Evolutionary conservation across 2,329 filamentous ascomycete genomes (phyloP), one percentile per base, ranked within the genome.

Genomic region (Fragosphaeria purpurea): DNA sequence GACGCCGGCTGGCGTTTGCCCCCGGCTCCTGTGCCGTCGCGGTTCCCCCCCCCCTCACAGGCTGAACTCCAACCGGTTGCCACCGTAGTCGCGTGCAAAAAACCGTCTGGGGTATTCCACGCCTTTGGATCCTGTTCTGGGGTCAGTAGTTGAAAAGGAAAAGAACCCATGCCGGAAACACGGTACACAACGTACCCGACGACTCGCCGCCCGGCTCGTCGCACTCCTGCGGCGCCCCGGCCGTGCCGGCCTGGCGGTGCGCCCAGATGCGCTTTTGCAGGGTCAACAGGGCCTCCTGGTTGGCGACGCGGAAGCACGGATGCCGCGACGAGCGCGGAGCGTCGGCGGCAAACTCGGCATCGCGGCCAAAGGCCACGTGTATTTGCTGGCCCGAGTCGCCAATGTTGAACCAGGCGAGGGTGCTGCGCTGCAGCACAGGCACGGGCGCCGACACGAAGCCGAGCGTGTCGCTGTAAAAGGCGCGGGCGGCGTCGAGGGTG

Each of bases 101-200:
- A 84, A 84, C 11, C 80, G 68, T 38, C 65, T 68, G 0, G 80
- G 79, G 57, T 80, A 82, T 60, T 83, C 80, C 1, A 73, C 71
- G 0, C 77, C 78, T 58, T 77, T 67, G 0, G 68, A 63, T 3
- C 77, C 60, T 58, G 22, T 7, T 31, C 72, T 74, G 12, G 48
- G 46, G 10, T 7, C 5, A n/a, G 34, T 31, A 37, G 7, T 9
- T 6, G 35, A 37, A 40, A 22, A 13, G 5, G 4, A n/a, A 12
- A 11, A 34, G 6, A n/a, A 22, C 22, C 22, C 22, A 22, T 22
- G 22, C 22, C 22, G 22, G 22, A 32, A n/a, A 22, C 37, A 32
- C 4, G 4, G 31, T 4, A 11, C 35, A 32, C 7, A 32, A 50
- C 56, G 33, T 32, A 58, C 59, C 60, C 9, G 56, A 63, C 47